phyloP scores from a whole-genome alignment of 257 asterid species.

The Pogostemon cablin region DNA sequence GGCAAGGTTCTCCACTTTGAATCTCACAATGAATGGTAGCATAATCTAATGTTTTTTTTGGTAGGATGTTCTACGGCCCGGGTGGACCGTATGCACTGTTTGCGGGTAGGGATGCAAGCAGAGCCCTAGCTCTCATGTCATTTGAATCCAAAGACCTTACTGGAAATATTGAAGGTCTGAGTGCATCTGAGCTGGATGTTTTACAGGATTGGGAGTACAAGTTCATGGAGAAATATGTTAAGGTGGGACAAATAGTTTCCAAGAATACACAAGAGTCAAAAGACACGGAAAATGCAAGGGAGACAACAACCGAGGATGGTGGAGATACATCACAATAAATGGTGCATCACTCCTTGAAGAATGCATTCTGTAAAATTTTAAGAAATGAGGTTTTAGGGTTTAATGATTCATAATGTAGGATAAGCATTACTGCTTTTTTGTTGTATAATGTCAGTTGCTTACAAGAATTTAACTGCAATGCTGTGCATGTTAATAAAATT shows the following conservation, averaged over 20 bases:
- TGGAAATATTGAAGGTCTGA: slow-evolving; percentile 72
- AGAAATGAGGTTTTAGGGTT: slow-evolving; percentile 15
- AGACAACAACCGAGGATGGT: slow-evolving; percentile 33
- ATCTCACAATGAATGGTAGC: not conserved
- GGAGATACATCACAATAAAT: slow-evolving; percentile 34
- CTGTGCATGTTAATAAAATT: not conserved
- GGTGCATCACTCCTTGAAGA: not conserved
- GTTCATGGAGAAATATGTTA: slow-evolving; percentile 85
- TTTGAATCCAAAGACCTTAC: slow-evolving; percentile 80
- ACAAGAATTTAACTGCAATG: no score
- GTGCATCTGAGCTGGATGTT: slow-evolving; percentile 66
- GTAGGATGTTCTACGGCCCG: slow-evolving; percentile 98
- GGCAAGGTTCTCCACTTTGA: not conserved
- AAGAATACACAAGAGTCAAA: slow-evolving; percentile 31
- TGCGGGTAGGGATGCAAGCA: slow-evolving; percentile 95
- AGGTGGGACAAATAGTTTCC: slow-evolving; percentile 73
- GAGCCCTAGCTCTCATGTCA: slow-evolving; percentile 92
- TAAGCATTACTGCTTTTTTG: not conserved
- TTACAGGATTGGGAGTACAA: slow-evolving; percentile 92
- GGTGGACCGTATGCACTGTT: slow-evolving; percentile 90
- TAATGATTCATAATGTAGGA: slow-evolving; percentile 16
- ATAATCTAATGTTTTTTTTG: slow-evolving; percentile 16
- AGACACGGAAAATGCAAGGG: slow-evolving; percentile 34
- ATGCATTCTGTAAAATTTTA: slow-evolving; percentile 14
- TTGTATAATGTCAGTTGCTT: no score